Evolutionary conservation across 1,284 basidiomycete genomes (phyloP).

Genomic region (Pseudozyma tsukubaensis): DNA sequence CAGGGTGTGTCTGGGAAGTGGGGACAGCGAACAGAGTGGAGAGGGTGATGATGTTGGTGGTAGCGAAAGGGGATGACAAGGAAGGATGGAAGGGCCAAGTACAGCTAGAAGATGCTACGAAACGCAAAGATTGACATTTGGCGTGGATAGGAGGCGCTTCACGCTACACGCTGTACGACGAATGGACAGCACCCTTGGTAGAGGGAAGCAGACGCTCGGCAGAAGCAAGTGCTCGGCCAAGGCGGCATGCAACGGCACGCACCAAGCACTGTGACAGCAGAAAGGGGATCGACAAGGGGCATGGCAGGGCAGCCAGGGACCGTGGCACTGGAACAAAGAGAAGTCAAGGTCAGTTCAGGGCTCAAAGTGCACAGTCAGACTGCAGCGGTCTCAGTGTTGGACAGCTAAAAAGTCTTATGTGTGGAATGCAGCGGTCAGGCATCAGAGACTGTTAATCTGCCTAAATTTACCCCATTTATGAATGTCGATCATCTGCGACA

Average conservation of each 20-base stretch:
- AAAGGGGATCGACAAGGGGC: not conserved
- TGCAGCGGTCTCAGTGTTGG: conserved; percentile 18
- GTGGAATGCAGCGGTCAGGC: not conserved
- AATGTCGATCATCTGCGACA: conserved; percentile 19
- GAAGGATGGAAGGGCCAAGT: not conserved
- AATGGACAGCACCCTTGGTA: not conserved
- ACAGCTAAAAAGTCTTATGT: not conserved
- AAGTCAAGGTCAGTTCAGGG: no score
- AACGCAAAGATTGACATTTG: not conserved
- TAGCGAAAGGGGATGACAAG: not conserved
- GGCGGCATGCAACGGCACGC: not conserved
- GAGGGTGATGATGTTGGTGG: conserved; percentile 15
- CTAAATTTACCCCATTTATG: not conserved
- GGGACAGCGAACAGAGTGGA: conserved; percentile 11
- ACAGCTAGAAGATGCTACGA: not conserved
- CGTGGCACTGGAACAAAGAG: no score
- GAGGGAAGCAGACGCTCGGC: not conserved
- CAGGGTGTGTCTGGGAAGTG: not conserved
- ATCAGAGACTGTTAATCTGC: conserved; percentile 1
- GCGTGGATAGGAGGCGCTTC: not conserved
- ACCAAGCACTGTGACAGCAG: not conserved
- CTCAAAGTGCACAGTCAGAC: not conserved
- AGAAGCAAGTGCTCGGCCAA: not conserved
- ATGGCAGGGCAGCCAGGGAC: no score
- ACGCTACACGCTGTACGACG: conserved; percentile 5